A percentile compares a stretch with the other conserved stretches of the same genome.
Conservation (phyloP, 2,329 filamentous ascomycete species). For the Peltaster fructicola region DNA sequence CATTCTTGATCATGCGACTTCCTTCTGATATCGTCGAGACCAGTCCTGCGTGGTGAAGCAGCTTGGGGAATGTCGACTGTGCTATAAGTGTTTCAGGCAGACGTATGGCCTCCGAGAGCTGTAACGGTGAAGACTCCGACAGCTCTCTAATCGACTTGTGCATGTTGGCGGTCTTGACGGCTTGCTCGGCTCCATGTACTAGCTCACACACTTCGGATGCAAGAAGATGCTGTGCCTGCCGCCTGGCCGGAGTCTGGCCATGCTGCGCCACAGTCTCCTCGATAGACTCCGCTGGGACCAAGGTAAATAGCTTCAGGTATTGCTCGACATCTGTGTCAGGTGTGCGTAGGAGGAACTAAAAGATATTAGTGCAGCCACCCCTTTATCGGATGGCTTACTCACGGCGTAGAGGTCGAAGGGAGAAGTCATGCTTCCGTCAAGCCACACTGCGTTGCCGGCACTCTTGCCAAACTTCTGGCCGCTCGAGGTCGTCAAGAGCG, state of each 20-base stretch:
- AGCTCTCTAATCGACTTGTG: constrained; percentile 32
- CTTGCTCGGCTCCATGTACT: constrained; percentile 52
- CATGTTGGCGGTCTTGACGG: constrained; percentile 41
- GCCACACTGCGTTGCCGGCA: constrained; percentile 84
- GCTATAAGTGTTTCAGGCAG: constrained; percentile 14
- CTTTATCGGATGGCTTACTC: constrained; percentile 11
- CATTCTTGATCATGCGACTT: constrained; percentile 13
- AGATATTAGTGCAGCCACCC: constrained; percentile 3
- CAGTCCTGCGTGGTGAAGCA: constrained; percentile 18
- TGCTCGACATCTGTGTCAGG: constrained; percentile 66
- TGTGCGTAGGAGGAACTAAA: constrained; percentile 63
- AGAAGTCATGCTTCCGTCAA: constrained; percentile 64
- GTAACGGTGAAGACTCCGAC: constrained; percentile 7
- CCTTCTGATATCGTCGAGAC: constrained; percentile 15
- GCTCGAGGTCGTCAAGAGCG: constrained; percentile 66
- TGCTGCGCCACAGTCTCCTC: constrained; percentile 50
- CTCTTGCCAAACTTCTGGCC: constrained; percentile 92
- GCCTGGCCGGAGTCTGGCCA: constrained; percentile 45
- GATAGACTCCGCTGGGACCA: constrained; percentile 59
- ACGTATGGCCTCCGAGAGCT: constrained; percentile 15
- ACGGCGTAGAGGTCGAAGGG: constrained; percentile 71
- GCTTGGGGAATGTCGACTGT: constrained; percentile 11
- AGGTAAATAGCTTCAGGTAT: constrained; percentile 80
- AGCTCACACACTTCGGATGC: constrained; percentile 69
- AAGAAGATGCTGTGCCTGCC: constrained; percentile 65